These are phyloP conservation scores for Exophiala phaeomuriformis DNA, from an alignment of 2,329 filamentous ascomycete genomes.

Conservation along the genomic window DNA sequence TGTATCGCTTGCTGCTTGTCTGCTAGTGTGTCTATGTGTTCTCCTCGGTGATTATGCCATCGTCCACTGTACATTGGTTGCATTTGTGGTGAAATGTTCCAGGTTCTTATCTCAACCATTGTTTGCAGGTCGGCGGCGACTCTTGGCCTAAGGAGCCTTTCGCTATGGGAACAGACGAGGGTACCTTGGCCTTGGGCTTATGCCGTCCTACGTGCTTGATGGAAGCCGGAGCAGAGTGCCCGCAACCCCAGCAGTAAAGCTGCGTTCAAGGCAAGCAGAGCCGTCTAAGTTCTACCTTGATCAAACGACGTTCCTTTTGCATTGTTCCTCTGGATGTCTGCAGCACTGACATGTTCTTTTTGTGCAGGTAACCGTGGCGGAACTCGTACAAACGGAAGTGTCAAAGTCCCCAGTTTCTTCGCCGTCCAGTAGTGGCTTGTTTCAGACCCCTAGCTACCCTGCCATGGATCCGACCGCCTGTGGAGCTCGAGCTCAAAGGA, in stretches of 20 bases:
- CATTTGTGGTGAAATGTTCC: too few relatives aligned
- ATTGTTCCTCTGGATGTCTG: conserved; percentile 15
- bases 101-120: too few relatives aligned
- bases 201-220: conserved; percentile 2
- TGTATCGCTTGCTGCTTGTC: neutral
- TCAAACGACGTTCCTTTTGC: conserved; percentile 16
- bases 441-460: conserved; percentile 11
- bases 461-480: conserved; percentile 1
- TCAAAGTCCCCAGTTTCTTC: conserved; percentile 8
- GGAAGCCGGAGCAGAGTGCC: neutral
- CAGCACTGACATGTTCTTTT: conserved; percentile 17
- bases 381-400: conserved; percentile 16
- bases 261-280: neutral
- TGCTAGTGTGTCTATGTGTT: too few relatives aligned
- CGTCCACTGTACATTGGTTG: too few relatives aligned
- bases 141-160: too few relatives aligned
- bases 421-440: conserved; percentile 14
- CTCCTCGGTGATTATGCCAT: too few relatives aligned
- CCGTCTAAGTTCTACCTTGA: neutral
- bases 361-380: conserved; percentile 17
- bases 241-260: neutral
- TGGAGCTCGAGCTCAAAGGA: neutral
- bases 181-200: conserved; percentile 11
- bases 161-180: neutral
- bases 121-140: too few relatives aligned